Conservation (phyloP, 2,329 filamentous ascomycete genomes). For the Chrysoporthe austroafricana region DNA sequence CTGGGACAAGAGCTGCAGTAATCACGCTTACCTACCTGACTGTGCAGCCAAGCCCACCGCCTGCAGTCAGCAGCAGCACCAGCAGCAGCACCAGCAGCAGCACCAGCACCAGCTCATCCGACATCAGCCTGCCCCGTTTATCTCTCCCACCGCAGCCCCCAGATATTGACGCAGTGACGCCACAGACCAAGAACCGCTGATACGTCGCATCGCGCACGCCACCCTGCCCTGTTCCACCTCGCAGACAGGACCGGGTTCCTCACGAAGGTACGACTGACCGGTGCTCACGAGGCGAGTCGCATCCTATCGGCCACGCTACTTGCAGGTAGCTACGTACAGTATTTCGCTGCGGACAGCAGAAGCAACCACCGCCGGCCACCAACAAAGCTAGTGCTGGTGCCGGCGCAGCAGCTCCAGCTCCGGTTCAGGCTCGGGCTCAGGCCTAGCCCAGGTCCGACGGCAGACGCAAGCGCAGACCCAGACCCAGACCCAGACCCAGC, state of each 20-base stretch:
- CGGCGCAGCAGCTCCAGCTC: background rate
- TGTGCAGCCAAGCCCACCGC: background rate
- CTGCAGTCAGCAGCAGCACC: background rate
- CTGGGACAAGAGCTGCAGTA: background rate
- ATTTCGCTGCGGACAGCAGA: conserved; percentile 18
- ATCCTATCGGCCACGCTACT: background rate
- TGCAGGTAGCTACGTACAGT: background rate
- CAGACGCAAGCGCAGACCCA: background rate
- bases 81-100: no score
- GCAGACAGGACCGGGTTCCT: conserved; percentile 5
- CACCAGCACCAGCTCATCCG: background rate
- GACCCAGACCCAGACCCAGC: conserved; percentile 7
- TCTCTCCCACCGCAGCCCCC: background rate
- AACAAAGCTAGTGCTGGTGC: conserved; percentile 5
- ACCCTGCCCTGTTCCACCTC: background rate
- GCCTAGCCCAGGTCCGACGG: no score
- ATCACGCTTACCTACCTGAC: background rate
- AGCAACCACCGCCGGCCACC: conserved; percentile 14
- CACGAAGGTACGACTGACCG: background rate
- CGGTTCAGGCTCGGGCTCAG: conserved; percentile 11
- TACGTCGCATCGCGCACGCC: background rate
- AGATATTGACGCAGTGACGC: background rate
- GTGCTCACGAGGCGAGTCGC: background rate
- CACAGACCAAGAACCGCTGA: conserved; percentile 1
- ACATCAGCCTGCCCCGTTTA: background rate